Evolutionary conservation across 2,329 filamentous ascomycete genomes (phyloP).

Genomic region (Pseudogymnoascus sp.): DNA sequence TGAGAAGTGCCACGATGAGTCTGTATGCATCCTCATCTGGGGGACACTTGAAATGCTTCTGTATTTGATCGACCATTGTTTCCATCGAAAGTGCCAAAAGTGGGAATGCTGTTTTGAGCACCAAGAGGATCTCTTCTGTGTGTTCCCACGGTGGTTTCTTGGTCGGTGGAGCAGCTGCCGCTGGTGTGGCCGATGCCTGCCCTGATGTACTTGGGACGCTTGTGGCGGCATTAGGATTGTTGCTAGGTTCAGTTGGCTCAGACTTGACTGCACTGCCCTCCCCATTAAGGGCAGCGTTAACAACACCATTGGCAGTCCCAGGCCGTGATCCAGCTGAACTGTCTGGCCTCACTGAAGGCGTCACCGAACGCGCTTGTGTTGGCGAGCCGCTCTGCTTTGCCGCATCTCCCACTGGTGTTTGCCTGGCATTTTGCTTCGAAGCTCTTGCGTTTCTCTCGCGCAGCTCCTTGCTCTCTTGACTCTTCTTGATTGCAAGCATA

Average conservation of each 20-base stretch:
- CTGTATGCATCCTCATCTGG: conserved; percentile 97
- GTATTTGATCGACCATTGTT: conserved; percentile 98
- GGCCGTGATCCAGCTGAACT: conserved; percentile 29
- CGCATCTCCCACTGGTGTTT: conserved; percentile 16
- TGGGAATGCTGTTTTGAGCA: conserved; percentile 94
- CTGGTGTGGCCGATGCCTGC: conserved; percentile 28
- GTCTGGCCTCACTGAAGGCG: conserved; percentile 18
- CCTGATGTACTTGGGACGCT: conserved; percentile 26
- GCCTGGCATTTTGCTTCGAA: conserved; percentile 30
- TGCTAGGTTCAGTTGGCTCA: conserved; percentile 21
- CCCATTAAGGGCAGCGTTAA: conserved; percentile 15
- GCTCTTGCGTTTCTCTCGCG: conserved; percentile 26
- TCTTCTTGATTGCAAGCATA: conserved; percentile 85
- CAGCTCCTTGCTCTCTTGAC: conserved; percentile 67
- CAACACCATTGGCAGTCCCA: conserved; percentile 37
- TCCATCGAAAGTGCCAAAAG: conserved; percentile 96
- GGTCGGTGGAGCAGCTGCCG: conserved; percentile 20
- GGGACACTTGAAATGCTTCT: conserved; percentile 98
- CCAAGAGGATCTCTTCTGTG: conserved; percentile 89
- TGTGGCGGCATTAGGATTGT: conserved; percentile 14
- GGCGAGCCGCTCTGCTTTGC: conserved; percentile 27
- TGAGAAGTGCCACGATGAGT: conserved; percentile 92
- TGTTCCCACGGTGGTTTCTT: conserved; percentile 90
- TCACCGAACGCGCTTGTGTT: conserved; percentile 21
- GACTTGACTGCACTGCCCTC: conserved; percentile 18